Evolutionary conservation across 23 red algal species (phyloP).

Genomic region (Gracilaria domingensis): DNA sequence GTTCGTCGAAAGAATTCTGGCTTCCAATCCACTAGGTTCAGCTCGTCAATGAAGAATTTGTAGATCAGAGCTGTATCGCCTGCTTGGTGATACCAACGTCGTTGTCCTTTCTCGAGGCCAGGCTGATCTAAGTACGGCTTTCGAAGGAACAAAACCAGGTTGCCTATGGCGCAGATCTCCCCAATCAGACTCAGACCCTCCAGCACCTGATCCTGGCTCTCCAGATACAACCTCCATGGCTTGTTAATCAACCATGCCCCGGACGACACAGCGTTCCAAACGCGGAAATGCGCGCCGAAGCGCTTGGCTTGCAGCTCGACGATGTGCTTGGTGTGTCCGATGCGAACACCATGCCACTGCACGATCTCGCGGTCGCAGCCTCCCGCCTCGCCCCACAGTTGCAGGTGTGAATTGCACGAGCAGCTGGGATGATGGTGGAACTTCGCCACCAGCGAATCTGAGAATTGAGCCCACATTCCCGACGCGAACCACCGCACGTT

Average conservation of each 20-base stretch:
- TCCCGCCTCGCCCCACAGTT: background rate
- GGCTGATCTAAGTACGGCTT: background rate
- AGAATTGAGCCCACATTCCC: background rate
- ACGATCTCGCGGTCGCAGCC: background rate
- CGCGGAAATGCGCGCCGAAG: background rate
- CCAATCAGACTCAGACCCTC: constrained; percentile 12
- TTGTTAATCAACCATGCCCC: constrained; percentile 4
- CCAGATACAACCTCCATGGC: constrained; percentile 20
- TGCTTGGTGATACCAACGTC: background rate
- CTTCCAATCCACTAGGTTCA: background rate
- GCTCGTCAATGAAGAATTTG: background rate
- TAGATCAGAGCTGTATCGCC: background rate
- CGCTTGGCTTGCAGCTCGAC: background rate
- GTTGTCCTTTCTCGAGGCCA: background rate
- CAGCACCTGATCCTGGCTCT: constrained; percentile 30
- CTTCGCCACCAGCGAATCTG: background rate
- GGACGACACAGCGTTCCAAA: background rate
- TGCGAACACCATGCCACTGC: background rate
- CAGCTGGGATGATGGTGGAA: background rate
- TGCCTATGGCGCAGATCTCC: constrained; percentile 10
- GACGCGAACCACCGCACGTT: background rate
- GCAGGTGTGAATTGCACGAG: background rate
- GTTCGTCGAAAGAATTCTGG: background rate
- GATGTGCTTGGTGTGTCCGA: background rate
- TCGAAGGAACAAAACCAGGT: constrained; percentile 6